Conservation (phyloP, 495 filamentous ascomycete genomes). For the Hamigera avellanea region DNA sequence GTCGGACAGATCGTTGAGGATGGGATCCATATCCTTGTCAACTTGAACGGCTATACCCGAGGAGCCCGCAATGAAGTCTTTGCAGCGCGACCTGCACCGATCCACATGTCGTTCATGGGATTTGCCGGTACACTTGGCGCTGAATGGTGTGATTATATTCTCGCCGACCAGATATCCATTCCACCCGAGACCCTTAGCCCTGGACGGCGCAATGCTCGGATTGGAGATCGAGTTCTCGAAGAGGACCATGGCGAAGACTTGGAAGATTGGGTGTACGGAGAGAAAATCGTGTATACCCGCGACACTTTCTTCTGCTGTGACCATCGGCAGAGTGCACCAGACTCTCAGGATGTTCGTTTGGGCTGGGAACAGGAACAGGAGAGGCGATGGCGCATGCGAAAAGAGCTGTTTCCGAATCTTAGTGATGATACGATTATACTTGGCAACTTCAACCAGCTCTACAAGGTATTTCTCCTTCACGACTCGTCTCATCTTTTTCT, state of each 20-base stretch:
- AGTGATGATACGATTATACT: constrained; percentile 81
- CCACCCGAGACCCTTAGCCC: constrained; percentile 73
- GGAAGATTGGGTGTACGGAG: constrained; percentile 84
- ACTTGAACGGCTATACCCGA: constrained; percentile 93
- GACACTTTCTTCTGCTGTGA: constrained; percentile 99
- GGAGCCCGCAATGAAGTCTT: constrained; percentile 98
- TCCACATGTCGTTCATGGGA: constrained; percentile 99
- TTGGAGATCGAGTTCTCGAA: constrained; percentile 62
- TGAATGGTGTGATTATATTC: constrained; percentile 97
- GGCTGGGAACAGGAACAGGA: constrained; percentile 80
- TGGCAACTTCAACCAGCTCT: constrained; percentile 97
- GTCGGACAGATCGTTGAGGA: constrained; percentile 89
- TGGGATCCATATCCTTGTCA: constrained; percentile 91
- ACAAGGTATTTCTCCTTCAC: constrained; percentile 59
- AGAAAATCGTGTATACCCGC: constrained; percentile 91
- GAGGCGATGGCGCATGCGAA: constrained; percentile 86
- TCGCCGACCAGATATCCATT: constrained; percentile 82
- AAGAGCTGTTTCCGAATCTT: constrained; percentile 81
- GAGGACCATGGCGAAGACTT: constrained; percentile 50
- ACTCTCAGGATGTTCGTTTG: constrained; percentile 47
- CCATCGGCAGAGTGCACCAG: constrained; percentile 84
- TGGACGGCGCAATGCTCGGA: constrained; percentile 56
- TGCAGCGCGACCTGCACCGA: constrained; percentile 84
- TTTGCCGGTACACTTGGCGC: constrained; percentile 94
- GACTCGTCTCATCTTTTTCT: neutral